A percentile compares a stretch with the other conserved stretches of the same genome.
phyloP scores from a whole-genome alignment of 148 eudicot genomes.

The Rheum nobile region DNA sequence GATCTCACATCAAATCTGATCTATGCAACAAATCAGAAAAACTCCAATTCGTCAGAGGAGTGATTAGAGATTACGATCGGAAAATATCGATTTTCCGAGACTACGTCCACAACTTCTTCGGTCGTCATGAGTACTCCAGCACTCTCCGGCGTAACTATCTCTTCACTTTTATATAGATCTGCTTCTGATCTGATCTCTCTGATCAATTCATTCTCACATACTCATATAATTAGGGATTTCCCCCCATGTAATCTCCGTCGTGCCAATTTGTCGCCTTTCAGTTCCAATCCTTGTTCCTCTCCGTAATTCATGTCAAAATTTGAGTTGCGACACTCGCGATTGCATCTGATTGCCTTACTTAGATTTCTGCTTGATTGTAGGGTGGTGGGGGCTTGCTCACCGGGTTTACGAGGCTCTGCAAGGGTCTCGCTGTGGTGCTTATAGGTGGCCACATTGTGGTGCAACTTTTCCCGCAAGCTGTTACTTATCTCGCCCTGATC shows the following conservation, averaged over 20 bases:
- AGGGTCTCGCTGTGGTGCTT: constrained; percentile 75
- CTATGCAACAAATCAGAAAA: background rate
- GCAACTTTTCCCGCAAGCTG: constrained; percentile 62
- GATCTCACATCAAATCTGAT: background rate
- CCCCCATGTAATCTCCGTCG: background rate
- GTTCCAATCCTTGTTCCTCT: background rate
- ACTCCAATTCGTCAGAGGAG: background rate
- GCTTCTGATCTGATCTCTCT: background rate
- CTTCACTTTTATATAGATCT: background rate
- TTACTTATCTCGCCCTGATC: constrained; percentile 71
- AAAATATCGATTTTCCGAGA: background rate
- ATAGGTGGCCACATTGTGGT: constrained; percentile 63
- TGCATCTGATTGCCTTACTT: background rate
- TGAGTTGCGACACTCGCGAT: background rate
- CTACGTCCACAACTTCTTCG: background rate
- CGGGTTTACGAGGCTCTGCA: constrained; percentile 80
- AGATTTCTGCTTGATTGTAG: constrained; percentile 13
- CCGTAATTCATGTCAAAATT: background rate
- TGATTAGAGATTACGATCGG: background rate
- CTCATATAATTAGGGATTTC: background rate
- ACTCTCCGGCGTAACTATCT: constrained; percentile 27
- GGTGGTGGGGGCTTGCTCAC: constrained; percentile 37
- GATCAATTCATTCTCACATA: background rate
- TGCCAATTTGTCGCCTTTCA: background rate
- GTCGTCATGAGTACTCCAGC: constrained; percentile 39